A percentile compares a stretch with the other conserved stretches of the same genome.
phyloP scores from a whole-genome alignment of 1,284 basidiomycete genomes.

The Microbotryomycetes sp. region DNA sequence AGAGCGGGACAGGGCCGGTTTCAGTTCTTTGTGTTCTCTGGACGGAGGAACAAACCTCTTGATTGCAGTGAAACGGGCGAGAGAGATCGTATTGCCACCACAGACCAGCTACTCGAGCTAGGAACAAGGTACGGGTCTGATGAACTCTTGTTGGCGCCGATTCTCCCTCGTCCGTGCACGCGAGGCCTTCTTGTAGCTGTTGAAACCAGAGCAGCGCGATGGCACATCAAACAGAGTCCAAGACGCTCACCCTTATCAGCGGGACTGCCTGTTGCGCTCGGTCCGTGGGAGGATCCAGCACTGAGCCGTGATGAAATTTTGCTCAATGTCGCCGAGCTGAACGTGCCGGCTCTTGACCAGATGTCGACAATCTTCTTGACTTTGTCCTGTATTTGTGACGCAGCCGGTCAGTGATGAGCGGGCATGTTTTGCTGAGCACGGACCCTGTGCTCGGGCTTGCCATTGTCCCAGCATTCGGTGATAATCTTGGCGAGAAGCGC shows the following conservation, averaged over 20 bases:
- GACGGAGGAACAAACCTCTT: background rate
- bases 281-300: background rate
- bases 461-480: constrained; percentile 62
- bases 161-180: too few species aligned
- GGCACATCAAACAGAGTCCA: too few species aligned
- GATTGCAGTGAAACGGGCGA: background rate
- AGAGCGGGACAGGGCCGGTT: background rate
- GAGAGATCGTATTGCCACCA: background rate
- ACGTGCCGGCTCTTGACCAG: constrained; percentile 80
- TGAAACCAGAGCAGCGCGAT: too few species aligned
- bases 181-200: too few species aligned
- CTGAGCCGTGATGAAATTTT: constrained; percentile 36
- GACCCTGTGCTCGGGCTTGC: constrained; percentile 68
- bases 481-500: constrained; percentile 75
- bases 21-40: background rate
- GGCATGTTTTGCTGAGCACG: too few species aligned
- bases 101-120: background rate
- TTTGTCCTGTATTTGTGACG: constrained; percentile 74
- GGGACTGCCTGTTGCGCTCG: background rate
- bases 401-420: constrained; percentile 1
- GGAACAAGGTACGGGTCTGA: background rate
- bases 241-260: background rate
- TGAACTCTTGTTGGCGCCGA: background rate
- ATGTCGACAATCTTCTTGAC: constrained; percentile 89
- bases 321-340: constrained; percentile 61